Percentiles rank a stretch among this genome's conserved stretches.
Conservation (phyloP, 2,329 filamentous ascomycete species). For the Parafenestella ontariensis region DNA sequence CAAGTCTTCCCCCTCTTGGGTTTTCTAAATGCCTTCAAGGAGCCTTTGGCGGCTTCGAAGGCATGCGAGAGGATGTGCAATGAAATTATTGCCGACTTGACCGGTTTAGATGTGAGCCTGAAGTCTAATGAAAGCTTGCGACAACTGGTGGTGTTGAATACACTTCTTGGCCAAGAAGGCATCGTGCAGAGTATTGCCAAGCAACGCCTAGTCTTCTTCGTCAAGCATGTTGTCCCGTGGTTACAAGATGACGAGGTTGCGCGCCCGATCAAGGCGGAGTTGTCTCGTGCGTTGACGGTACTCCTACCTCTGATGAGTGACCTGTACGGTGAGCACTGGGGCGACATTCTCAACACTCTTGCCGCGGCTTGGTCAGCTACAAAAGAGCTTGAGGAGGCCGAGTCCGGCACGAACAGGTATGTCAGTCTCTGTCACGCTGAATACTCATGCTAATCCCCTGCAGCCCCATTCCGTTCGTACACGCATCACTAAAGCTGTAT, state of each 20-base stretch:
- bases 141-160: constrained; percentile 62
- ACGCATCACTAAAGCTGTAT: constrained; percentile 77
- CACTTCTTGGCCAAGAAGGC: constrained; percentile 59
- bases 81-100: constrained; percentile 67
- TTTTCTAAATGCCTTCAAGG: constrained; percentile 57
- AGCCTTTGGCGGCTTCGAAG: constrained; percentile 57
- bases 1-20: constrained; percentile 57
- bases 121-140: constrained; percentile 54
- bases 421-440: background rate
- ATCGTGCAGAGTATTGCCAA: constrained; percentile 59
- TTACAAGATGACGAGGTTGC: constrained; percentile 62
- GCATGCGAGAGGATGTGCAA: constrained; percentile 63
- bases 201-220: constrained; percentile 80
- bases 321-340: constrained; percentile 90
- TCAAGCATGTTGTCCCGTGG: constrained; percentile 79
- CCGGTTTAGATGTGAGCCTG: constrained; percentile 57
- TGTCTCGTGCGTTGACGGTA: constrained; percentile 59
- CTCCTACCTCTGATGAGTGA: constrained; percentile 78
- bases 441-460: constrained; percentile 2
- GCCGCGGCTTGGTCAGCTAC: constrained; percentile 45
- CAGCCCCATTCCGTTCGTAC: constrained; percentile 62
- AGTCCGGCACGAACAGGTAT: constrained; percentile 35
- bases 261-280: constrained; percentile 63
- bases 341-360: constrained; percentile 52
- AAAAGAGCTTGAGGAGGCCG: constrained; percentile 32